Percentiles rank a stretch among this genome's conserved stretches.
Evolutionary conservation across 225 moss, liverwort and hornwort species (phyloP).

Genomic region (Takakia lepidozioides): DNA sequence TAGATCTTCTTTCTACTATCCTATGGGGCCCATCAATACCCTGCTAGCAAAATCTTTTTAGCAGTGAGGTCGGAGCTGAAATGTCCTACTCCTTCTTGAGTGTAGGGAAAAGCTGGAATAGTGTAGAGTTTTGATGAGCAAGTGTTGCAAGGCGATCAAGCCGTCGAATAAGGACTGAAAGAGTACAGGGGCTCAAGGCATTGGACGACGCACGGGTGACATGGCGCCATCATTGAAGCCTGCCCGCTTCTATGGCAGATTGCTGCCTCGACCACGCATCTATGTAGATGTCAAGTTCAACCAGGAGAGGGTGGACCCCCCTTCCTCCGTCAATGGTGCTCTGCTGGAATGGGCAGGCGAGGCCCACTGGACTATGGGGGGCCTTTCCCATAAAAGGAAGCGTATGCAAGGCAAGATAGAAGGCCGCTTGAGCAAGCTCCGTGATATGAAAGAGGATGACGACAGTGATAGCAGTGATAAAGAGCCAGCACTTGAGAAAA

Average conservation of each 20-base stretch:
- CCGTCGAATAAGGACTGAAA: no score
- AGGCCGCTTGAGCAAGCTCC: slow-evolving; percentile 67
- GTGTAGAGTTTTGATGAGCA: no score
- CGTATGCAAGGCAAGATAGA: slow-evolving; percentile 82
- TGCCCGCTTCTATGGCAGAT: slow-evolving; percentile 58
- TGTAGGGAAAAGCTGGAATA: no score
- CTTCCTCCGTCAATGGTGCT: slow-evolving; percentile 38
- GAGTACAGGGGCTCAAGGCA: no score
- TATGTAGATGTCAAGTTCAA: slow-evolving; percentile 40
- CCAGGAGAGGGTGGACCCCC: slow-evolving; percentile 51
- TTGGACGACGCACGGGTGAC: no score
- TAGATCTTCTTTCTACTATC: no score
- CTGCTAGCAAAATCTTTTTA: no score
- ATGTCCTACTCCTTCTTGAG: no score
- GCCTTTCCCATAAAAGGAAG: slow-evolving; percentile 36
- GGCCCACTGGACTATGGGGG: slow-evolving; percentile 85
- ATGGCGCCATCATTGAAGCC: slow-evolving; percentile 53
- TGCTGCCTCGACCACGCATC: slow-evolving; percentile 69
- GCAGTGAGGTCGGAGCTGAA: no score
- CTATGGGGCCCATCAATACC: no score
- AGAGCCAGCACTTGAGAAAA: background rate
- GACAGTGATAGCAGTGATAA: no score
- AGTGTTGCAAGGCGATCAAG: no score
- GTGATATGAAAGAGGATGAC: slow-evolving; percentile 49
- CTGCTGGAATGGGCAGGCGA: slow-evolving; percentile 58